Base-by-base conservation (phyloP, 345 rosid genomes). In the Moricandia moricandioides region DNA sequence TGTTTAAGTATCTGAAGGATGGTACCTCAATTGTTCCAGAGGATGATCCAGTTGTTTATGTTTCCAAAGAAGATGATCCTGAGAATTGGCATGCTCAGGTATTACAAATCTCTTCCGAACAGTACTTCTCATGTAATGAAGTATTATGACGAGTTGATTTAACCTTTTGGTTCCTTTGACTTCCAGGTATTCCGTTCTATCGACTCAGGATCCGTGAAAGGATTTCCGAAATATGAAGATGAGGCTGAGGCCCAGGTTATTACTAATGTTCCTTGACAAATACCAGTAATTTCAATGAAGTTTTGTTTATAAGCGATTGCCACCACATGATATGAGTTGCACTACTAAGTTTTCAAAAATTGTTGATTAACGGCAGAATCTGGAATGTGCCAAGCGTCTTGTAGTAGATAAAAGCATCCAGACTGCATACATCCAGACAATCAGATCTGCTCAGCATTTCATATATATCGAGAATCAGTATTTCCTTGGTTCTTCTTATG, bases 391-490 rank as follows among this genome's bases (percentile, higher is more conserved):
- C 29, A 92, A 95, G 83, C 71, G 82, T 69, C 67, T 85, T 67
- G 86, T 92, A 60, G 85, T 95, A 75, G 99, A 95, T 65, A 92
- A 83, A 83, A 95, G 98, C 85, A 95, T 95, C 82, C 98, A 95
- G 77, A 81, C 85, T 52, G 99, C 99, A 51, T 95, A 95, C 80
- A 84, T 95, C 75, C 98, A 92, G 81, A 91, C 98, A 76, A 95
- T 95, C 81, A 82, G 99, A 91, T 95, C 96, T 76, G 98, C 99
- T 16, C 90, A 95, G 83, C 92, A 85, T 88, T 92, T 79, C 84
- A 87, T 95, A 83, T 95, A 95, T 67, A 92, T 95, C 30, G 99
- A 95, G 85, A 95, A 95, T 80, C 99, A 95, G 86, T 95, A 90
- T 82, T 95, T 95, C 78, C 81, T 95, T 31, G 99, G 99, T 78